Base-by-base conservation (phyloP, 768 basidiomycete genomes). In the Tephrocybe sp. region DNA sequence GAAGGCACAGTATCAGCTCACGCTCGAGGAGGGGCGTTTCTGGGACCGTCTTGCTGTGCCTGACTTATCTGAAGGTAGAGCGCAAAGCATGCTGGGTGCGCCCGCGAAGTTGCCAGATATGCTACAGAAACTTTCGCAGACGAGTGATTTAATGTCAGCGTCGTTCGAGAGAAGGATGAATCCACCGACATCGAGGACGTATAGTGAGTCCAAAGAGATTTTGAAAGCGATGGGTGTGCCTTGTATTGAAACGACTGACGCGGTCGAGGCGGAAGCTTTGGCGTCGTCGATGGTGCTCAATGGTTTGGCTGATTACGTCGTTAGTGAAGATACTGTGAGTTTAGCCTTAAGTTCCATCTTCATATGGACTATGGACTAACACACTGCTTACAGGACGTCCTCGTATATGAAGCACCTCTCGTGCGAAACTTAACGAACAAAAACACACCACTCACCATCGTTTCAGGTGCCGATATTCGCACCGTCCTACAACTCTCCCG, bases 221-320 rank as follows among this genome's bases (percentile, higher is more conserved):
- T 58, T 95, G 7, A 58, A 64, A 19, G 84, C 87, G 0, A 88
- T 94, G 86, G 92, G 92, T n/a, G 75, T 94, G 2, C 85, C 86
- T 0, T 87, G 84, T 57, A 63, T 94, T 24, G 80, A 88, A 15
- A 70, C 85, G 8, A 70, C 72, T 0, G 84, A 84, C 0, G 78
- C 85, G 0, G 83, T 78, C 49, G 94, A 97, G 63, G 94, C 87
- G 1, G 94, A 97, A 65, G 91, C 88, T 0, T 67, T 95, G 27
- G 93, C 92, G 0, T 80, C 88, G 4, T 77, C 86, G 7, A 72
- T 95, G 31, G 91, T 90, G 10, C 58, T 83, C 13, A 70, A 78
- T 23, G 93, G 94, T 2, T 61, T 75, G 38, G 93, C 90, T 0
- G 92, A 97, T 67, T 93, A 80, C 60, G 94, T 95, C 16, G 89